phyloP scores from a whole-genome alignment of 2,329 filamentous ascomycete genomes.

The Corynespora cassiicola region DNA sequence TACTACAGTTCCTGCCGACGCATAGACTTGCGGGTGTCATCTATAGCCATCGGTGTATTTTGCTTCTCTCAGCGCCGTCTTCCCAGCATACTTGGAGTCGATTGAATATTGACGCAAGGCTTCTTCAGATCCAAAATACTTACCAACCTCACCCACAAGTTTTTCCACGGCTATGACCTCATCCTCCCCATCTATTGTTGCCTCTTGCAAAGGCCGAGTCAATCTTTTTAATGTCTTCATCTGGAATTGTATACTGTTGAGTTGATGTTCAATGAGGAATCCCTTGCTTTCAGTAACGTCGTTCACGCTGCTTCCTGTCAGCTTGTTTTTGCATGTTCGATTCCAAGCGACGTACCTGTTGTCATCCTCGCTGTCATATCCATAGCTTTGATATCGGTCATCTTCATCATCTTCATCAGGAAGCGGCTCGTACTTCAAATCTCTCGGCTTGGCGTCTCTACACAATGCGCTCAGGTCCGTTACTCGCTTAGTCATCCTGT shows the following conservation, averaged over 20 bases:
- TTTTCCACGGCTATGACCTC: slow-evolving; percentile 22
- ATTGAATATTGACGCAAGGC: slow-evolving; percentile 19
- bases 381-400: slow-evolving; percentile 4
- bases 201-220: slow-evolving; percentile 31
- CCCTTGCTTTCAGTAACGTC: slow-evolving; percentile 25
- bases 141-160: slow-evolving; percentile 22
- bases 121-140: slow-evolving; percentile 28
- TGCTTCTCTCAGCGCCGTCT: slow-evolving; percentile 27
- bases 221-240: slow-evolving; percentile 28
- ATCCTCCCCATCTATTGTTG: slow-evolving; percentile 21
- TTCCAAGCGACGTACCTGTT: slow-evolving; percentile 7
- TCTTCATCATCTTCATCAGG: slow-evolving; percentile 15
- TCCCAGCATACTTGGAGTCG: slow-evolving; percentile 21
- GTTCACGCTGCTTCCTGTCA: slow-evolving; percentile 9
- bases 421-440: slow-evolving; percentile 23
- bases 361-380: slow-evolving; percentile 11
- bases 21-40: too few relatives aligned
- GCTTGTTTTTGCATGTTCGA: slow-evolving; percentile 1
- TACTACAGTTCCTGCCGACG: too few relatives aligned
- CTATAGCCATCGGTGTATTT: slow-evolving; percentile 6
- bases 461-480: slow-evolving; percentile 20
- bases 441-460: slow-evolving; percentile 22
- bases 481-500: slow-evolving; percentile 18
- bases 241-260: slow-evolving; percentile 31
- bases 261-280: slow-evolving; percentile 24